Evolutionary conservation across 2,329 filamentous ascomycete species (phyloP), one percentile per base, ranked within the genome.

Genomic region (Apiospora arundinis): DNA sequence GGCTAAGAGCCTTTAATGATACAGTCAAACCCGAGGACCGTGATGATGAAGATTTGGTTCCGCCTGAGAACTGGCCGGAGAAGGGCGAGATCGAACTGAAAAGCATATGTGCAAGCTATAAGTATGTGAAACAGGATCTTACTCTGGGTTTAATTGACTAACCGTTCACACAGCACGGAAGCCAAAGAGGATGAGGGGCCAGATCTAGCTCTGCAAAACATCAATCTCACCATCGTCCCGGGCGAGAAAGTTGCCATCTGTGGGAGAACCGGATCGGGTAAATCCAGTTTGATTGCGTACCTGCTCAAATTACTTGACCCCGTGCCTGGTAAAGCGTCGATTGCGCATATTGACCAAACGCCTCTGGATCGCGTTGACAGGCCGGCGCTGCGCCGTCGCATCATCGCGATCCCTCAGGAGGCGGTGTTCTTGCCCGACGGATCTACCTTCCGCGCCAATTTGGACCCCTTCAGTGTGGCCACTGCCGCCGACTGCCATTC

Each of bases 341-440:
- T 73, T 40, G 79, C 82, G 21, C 52, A 70, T 0, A 83, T 85
- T 68, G 83, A 85, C 67, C 74, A 75, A 67, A 72, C 77, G 0
- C 72, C 76, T 0, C 78, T 81, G 0, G 68, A 77, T 32, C 75
- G 74, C 14, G 75, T 86, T 2, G 72, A 82, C 46, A 77, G 83
- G 2, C 11, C 73, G 1, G 72, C 75, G 0, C 77, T 85, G 1
- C 82, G 84, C 5, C 78, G 78, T 40, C 81, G 80, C 5, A 77
- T 86, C 40, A 82, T 84, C 63, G 80, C 81, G 3, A 75, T 86
- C 2, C 83, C 84, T 0, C 84, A 86, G 74, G 84, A 85, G 12
- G 73, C 81, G 1, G 80, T 84, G 9, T 84, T 86, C 75, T 74
- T 85, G 2, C 80, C 79, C 1, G 82, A 79, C 65, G 81, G 78